Evolutionary conservation across 1,284 basidiomycete genomes (phyloP).

Genomic region (Microbotryum lychnidis-dioicae): DNA sequence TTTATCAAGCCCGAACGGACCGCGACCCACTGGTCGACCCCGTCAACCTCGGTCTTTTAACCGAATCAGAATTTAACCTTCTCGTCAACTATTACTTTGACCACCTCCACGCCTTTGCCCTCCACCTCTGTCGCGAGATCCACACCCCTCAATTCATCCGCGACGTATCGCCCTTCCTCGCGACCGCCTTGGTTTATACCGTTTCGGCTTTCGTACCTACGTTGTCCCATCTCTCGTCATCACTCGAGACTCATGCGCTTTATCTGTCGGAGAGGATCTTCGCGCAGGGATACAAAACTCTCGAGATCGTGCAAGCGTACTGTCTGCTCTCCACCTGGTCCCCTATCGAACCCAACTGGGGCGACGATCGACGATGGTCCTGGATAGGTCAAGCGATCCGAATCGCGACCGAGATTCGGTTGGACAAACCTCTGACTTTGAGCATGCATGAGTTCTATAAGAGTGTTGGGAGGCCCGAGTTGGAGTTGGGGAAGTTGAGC

Average conservation of each 20-base stretch:
- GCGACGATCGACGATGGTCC: conserved; percentile 23
- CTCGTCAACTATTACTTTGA: conserved; percentile 21
- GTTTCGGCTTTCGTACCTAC: conserved; percentile 12
- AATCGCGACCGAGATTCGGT: conserved; percentile 28
- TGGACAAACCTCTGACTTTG: conserved; percentile 18
- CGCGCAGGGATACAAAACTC: conserved; percentile 19
- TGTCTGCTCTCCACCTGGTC: conserved; percentile 11
- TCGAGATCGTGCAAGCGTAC: conserved; percentile 28
- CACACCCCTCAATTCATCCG: conserved; percentile 24
- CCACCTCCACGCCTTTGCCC: conserved; percentile 10
- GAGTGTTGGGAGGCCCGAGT: conserved; percentile 7
- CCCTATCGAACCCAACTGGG: conserved; percentile 27
- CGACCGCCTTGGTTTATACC: conserved; percentile 15
- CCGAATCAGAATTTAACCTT: conserved; percentile 12
- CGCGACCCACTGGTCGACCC: conserved; percentile 18
- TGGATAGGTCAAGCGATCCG: conserved; percentile 14
- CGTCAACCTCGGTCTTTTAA: conserved; percentile 19
- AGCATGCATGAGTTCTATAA: conserved; percentile 18
- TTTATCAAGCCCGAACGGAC: conserved; percentile 19
- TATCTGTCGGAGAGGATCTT: conserved; percentile 14
- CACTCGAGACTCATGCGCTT: conserved; percentile 13
- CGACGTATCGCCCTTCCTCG: conserved; percentile 25
- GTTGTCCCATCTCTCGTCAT: conserved; percentile 1
- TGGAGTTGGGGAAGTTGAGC: conserved; percentile 7
- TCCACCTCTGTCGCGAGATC: conserved; percentile 17